Base-by-base conservation (phyloP, 108 stramenopile genomes). In the Asterionellopsis glacialis region DNA sequence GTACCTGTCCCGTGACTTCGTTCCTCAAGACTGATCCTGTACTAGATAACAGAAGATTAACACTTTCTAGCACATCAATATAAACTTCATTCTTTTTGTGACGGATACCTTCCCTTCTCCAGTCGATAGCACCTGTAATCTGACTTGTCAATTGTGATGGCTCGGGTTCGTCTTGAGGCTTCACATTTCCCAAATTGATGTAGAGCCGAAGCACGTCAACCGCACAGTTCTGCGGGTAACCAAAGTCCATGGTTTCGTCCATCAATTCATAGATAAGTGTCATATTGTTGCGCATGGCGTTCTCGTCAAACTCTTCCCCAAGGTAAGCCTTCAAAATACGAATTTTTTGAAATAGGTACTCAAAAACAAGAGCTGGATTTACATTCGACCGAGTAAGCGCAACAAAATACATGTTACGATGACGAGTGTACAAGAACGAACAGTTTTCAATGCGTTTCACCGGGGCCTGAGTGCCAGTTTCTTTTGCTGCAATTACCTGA, bases 121-220 rank as follows among this genome's bases (percentile, higher is more conserved):
- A 99, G 83, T 99, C 97, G 72, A 98, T 98, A 18, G 95, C 96
- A 49, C 98, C 98, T 1, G 98, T 99, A 72, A 99, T 98, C 68
- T 98, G 98, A 60, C 83, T 94, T 33, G 94, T 95, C 56, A 95
- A 57, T 55, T 89, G 77, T 33, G 73, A 72, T 38, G 89, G 84
- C 57, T 91, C 89, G 9, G 81, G 79, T 55, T 90, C 88, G 53
- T 83, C 86, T 63, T 92, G 77, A 5, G 83, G 85, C 43, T 73
- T 67, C 42, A 89, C 72, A 66, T 83, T 91, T 45, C 97, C 98
- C 39, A 98, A 74, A 77, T 99, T 98, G 55, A 99, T 98, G 77
- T 98, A 99, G 58, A 96, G 61, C 47, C 91, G 91, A 54, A 99
- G 73, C 4, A 98, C 95, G 74, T 99, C 98, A 16, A 99, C 91